Conservation (phyloP, 805 yeast genomes). For the Metschnikowia dekortorum region DNA sequence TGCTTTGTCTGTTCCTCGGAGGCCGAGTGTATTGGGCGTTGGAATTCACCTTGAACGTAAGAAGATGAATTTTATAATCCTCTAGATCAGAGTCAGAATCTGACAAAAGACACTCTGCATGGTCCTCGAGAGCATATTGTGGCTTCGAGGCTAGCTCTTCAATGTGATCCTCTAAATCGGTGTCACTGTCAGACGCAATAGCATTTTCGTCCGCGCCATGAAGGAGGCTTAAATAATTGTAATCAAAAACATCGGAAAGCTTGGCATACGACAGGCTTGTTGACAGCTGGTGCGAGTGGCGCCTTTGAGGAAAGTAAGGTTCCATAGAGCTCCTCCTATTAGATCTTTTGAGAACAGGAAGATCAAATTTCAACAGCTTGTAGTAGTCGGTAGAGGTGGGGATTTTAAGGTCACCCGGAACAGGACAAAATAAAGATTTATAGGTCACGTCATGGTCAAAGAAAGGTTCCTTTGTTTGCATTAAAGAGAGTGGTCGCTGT, state of each 20-base stretch:
- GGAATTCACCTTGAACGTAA: slow-evolving; percentile 15
- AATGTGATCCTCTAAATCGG: slow-evolving; percentile 12
- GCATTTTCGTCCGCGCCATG: slow-evolving; percentile 10
- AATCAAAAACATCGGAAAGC: slow-evolving; percentile 17
- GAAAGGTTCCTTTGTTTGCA: slow-evolving; percentile 15
- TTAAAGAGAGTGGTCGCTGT: slow-evolving; percentile 3
- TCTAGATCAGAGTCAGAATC: slow-evolving; percentile 15
- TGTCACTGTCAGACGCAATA: slow-evolving; percentile 15
- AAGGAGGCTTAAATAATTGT: slow-evolving; percentile 8
- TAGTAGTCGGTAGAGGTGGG: slow-evolving; percentile 10
- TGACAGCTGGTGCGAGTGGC: slow-evolving; percentile 6
- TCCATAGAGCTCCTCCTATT: slow-evolving; percentile 16
- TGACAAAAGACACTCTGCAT: background rate
- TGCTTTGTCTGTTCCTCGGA: slow-evolving; percentile 4
- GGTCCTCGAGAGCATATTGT: background rate
- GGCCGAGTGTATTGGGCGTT: slow-evolving; percentile 14
- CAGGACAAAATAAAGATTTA: slow-evolving; percentile 2
- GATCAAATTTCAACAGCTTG: slow-evolving; percentile 4
- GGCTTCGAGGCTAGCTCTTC: background rate
- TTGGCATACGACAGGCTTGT: slow-evolving; percentile 13
- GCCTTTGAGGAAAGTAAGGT: slow-evolving; percentile 12
- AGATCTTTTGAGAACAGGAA: slow-evolving; percentile 6
- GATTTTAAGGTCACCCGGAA: slow-evolving; percentile 9
- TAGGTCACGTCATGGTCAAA: slow-evolving; percentile 13
- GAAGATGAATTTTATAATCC: slow-evolving; percentile 16